A percentile compares a stretch with the other conserved stretches of the same genome.
Conservation (phyloP, 371 early-diverging fungal genomes). For the Mucor irregularis region DNA sequence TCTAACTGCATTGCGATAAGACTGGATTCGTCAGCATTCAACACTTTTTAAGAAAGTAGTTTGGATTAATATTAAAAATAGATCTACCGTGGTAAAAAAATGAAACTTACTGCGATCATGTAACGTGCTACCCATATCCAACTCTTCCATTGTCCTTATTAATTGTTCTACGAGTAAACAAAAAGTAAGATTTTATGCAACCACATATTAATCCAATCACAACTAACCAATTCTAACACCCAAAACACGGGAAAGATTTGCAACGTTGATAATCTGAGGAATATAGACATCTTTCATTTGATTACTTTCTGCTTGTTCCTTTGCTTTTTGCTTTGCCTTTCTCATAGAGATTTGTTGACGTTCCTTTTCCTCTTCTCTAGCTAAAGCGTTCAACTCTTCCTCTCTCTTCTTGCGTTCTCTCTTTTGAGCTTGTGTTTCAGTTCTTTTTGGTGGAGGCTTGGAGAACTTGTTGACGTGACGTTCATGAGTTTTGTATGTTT, state of each 20-base stretch:
- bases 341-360: conserved; percentile 17
- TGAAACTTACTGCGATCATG: conserved; percentile 60
- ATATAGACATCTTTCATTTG: conserved; percentile 70
- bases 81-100: too few relatives aligned
- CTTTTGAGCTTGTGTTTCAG: conserved; percentile 25
- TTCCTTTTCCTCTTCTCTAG: conserved; percentile 32
- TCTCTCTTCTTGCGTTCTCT: conserved; percentile 38
- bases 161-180: conserved; percentile 53
- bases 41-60: conserved; percentile 49
- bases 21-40: conserved; percentile 83
- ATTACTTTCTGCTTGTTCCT: conserved; percentile 25
- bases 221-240: conserved; percentile 67
- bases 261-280: conserved; percentile 82
- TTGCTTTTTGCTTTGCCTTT: conserved; percentile 31
- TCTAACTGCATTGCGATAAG: conserved; percentile 85
- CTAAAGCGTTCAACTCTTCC: conserved; percentile 27
- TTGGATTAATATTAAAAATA: too few relatives aligned
- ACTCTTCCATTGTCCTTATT: conserved; percentile 64
- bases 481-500: conserved; percentile 24
- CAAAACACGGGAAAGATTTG: conserved; percentile 76
- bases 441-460: conserved; percentile 12
- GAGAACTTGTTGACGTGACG: conserved; percentile 29
- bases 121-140: conserved; percentile 77
- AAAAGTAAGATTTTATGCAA: background rate
- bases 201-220: background rate